These are phyloP conservation scores for Ascochyta koolunga DNA, from an alignment of 2,329 filamentous ascomycete genomes.

Conservation along the genomic window DNA sequence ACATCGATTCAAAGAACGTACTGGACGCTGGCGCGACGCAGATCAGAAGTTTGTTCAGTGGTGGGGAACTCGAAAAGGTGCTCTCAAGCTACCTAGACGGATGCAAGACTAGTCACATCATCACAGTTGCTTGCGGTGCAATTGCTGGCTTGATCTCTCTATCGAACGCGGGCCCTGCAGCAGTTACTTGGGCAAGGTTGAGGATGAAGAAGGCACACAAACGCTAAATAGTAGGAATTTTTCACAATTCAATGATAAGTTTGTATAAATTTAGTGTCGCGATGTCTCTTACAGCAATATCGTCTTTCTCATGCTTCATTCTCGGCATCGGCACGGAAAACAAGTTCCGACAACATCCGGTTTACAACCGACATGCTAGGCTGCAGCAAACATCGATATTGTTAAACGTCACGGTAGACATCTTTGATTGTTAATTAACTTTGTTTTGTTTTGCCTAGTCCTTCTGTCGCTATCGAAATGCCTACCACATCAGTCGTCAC, in stretches of 20 bases:
- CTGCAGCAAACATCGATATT: background rate
- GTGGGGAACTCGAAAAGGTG: constrained; percentile 26
- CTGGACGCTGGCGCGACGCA: constrained; percentile 54
- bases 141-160: constrained; percentile 26
- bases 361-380: background rate
- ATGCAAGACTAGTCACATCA: constrained; percentile 31
- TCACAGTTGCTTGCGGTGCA: constrained; percentile 29
- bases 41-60: constrained; percentile 45
- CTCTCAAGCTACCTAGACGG: constrained; percentile 34
- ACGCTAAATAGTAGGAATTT: background rate
- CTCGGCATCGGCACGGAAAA: background rate
- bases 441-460: background rate
- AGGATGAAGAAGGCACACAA: constrained; percentile 24
- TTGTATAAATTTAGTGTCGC: too few relatives aligned
- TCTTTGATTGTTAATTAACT: background rate
- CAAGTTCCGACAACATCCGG: background rate
- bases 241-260: too few relatives aligned
- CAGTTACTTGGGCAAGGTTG: constrained; percentile 20
- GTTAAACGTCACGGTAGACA: too few relatives aligned
- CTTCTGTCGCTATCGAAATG: background rate
- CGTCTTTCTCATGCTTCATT: background rate
- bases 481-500: constrained; percentile 1
- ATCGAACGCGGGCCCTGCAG: constrained; percentile 25
- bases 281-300: too few relatives aligned
- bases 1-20: constrained; percentile 42